Evolutionary conservation across 257 asterid genomes (phyloP), one percentile per base, ranked within the genome.

Genomic region (Jasminum sambac): DNA sequence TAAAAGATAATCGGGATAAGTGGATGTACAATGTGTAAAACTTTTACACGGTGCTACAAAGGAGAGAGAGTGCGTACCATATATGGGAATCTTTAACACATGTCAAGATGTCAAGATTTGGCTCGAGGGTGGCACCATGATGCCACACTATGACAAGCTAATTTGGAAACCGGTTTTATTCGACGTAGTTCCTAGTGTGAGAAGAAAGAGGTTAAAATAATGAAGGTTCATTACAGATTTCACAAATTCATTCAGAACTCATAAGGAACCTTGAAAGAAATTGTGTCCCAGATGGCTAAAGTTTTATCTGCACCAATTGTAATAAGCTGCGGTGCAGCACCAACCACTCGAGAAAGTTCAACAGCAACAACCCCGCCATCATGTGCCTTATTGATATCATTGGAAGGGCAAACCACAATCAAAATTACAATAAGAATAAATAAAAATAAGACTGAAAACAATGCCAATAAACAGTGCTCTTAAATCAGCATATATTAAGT

Each of bases 61-160:
- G 57, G 71, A 77, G 69, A 46, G 19, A 66, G 60, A 21, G 69
- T 63, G 75, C 86, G 62, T 83, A 90, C 99, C 97, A 95, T 73
- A 95, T 91, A 80, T 95, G 98, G 61, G 99, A 95, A 85, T 91
- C 99, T 79, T 95, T 95, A 50, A 95, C 98, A 70, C 99, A 95
- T 16, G 98, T 91, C 86, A 95, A 72, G 77, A 95, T 95, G 71
- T 95, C 99, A 63, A 95, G 98, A 84, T 91, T 89, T 64, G 99
- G 99, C 99, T 82, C 99, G 91, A 80, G 99, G 99, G 73, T 95
- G 99, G 82, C 96, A 87, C 99, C 99, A 95, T 52, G 98, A 95
- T 57, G 98, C 95, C 74, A 95, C 99, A 71, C 99, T 95, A 72
- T 95, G 98, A 84, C 99, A 95, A 72, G 95, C 98, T 82, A 95